Evolutionary conservation across 2,329 filamentous ascomycete species (phyloP).

Genomic region (Calonectria pteridis): DNA sequence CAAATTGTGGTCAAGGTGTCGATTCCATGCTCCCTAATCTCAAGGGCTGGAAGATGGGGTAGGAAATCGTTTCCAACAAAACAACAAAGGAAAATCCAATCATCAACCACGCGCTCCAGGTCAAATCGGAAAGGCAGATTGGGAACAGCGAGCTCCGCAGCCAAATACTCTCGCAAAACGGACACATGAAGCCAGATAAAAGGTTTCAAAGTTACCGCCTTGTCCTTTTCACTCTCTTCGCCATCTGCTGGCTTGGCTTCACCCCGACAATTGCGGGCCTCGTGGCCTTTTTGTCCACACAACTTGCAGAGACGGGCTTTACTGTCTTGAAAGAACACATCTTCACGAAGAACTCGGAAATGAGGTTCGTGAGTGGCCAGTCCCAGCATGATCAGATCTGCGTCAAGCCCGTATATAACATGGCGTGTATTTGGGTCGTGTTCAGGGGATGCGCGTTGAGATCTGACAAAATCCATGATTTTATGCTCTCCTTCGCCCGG

Average conservation of each 20-base stretch:
- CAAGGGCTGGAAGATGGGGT: conserved; percentile 95
- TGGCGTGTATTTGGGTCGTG: conserved; percentile 97
- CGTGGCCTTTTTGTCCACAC: conserved; percentile 93
- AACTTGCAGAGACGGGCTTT: conserved; percentile 86
- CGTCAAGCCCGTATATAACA: conserved; percentile 97
- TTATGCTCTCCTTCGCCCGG: conserved; percentile 99
- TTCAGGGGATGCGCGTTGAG: conserved; percentile 88
- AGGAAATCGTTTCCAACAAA: conserved; percentile 99
- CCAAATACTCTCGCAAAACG: conserved; percentile 91
- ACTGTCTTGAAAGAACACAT: conserved; percentile 92
- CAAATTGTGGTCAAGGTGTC: conserved; percentile 97
- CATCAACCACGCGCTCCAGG: conserved; percentile 92
- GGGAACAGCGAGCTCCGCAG: conserved; percentile 87
- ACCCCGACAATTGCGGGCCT: conserved; percentile 86
- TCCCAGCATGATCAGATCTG: conserved; percentile 98
- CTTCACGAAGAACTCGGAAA: conserved; percentile 95
- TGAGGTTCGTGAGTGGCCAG: conserved; percentile 97
- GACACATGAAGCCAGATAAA: conserved; percentile 99
- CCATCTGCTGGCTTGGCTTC: conserved; percentile 82
- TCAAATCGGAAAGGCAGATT: conserved; percentile 90
- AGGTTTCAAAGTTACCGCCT: conserved; percentile 79
- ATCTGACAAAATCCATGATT: conserved; percentile 98
- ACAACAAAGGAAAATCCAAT: conserved; percentile 99
- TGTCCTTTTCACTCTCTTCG: conserved; percentile 86
- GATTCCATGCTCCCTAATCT: conserved; percentile 97